Evolutionary conservation across 2,329 filamentous ascomycete species (phyloP).

Genomic region (Colletotrichum camelliae): DNA sequence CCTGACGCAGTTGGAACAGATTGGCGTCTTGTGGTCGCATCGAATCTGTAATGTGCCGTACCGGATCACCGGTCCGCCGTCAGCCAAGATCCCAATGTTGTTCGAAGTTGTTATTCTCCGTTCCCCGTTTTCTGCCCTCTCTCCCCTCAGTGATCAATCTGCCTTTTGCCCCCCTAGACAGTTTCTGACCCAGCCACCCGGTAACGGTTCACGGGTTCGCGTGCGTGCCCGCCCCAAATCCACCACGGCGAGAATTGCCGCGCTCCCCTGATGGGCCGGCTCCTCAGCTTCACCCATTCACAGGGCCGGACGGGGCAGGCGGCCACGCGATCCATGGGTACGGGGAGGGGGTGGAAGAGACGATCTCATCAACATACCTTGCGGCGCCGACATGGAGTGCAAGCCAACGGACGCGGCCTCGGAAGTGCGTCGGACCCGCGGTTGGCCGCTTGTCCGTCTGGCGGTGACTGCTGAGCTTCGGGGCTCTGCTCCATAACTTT

Average conservation of each 20-base stretch:
- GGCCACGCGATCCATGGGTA: background rate
- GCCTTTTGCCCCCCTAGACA: background rate
- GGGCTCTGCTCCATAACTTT: slow-evolving; percentile 18
- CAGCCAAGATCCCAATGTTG: background rate
- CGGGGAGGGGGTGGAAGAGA: background rate
- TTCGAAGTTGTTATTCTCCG: background rate
- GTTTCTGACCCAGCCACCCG: background rate
- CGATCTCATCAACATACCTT: slow-evolving; percentile 9
- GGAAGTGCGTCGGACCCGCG: slow-evolving; percentile 19
- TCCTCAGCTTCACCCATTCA: background rate
- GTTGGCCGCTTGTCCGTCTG: slow-evolving; percentile 20
- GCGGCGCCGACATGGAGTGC: slow-evolving; percentile 21
- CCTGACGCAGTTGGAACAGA: slow-evolving; percentile 17
- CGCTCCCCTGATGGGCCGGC: background rate
- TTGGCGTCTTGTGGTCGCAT: slow-evolving; percentile 16
- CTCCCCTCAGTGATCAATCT: background rate
- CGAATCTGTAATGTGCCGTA: slow-evolving; percentile 2
- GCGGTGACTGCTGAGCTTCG: slow-evolving; percentile 13
- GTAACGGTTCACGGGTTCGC: background rate
- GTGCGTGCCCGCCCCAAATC: background rate
- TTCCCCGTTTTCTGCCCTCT: background rate
- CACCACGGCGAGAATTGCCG: background rate
- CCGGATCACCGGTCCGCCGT: slow-evolving; percentile 9
- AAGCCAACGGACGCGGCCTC: slow-evolving; percentile 19
- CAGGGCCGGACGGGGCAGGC: background rate